These are phyloP conservation scores for Novymonas esmeraldas DNA, from an alignment of 208 protist genomes.

Conservation along the genomic window DNA sequence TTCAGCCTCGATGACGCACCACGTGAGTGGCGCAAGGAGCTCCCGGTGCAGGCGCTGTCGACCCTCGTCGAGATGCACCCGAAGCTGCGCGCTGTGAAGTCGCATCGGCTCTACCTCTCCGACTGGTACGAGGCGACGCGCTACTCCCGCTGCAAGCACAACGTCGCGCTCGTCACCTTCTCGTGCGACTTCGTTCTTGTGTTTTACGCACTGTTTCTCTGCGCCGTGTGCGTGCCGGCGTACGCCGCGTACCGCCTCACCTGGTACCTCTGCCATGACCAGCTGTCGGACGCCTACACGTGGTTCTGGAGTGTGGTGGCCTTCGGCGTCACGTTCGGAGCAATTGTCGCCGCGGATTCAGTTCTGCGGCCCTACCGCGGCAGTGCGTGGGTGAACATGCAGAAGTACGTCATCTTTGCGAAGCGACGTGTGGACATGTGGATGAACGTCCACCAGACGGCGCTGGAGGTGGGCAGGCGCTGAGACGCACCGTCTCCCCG, in stretches of 20 bases:
- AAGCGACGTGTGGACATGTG: constrained; percentile 66
- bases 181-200: constrained; percentile 79
- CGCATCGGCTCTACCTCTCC: constrained; percentile 66
- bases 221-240: constrained; percentile 49
- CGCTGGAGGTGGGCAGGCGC: constrained; percentile 32
- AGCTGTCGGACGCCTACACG: constrained; percentile 48
- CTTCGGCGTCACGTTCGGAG: constrained; percentile 45
- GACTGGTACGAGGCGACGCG: constrained; percentile 88
- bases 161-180: constrained; percentile 82
- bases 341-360: constrained; percentile 45
- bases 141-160: constrained; percentile 89
- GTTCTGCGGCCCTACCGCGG: constrained; percentile 41
- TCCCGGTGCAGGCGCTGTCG: constrained; percentile 84
- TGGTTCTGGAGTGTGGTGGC: constrained; percentile 79
- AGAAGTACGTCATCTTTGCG: constrained; percentile 83
- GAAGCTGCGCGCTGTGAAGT: constrained; percentile 74
- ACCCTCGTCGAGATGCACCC: constrained; percentile 93
- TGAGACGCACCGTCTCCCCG: constrained; percentile 17
- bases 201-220: constrained; percentile 66
- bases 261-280: constrained; percentile 23
- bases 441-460: constrained; percentile 60
- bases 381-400: constrained; percentile 75
- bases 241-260: constrained; percentile 57
- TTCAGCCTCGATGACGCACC: constrained; percentile 75
- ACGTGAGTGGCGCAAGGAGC: constrained; percentile 85